Percentiles rank a stretch among this genome's conserved stretches.
Evolutionary conservation across 208 protist species (phyloP).

Genomic region (Acanthamoeba castellanii): DNA sequence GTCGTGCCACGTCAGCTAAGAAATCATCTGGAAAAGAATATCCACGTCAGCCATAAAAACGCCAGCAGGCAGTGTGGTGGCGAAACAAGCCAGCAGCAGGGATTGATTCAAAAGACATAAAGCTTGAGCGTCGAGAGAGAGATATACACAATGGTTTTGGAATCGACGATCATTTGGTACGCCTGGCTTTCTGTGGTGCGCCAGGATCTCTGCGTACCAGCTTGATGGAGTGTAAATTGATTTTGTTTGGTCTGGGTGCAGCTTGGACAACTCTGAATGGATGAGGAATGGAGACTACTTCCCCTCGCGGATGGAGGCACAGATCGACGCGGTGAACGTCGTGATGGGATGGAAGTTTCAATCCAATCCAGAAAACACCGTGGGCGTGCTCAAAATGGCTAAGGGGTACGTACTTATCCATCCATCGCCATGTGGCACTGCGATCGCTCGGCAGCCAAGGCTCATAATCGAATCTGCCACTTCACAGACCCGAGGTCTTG

Average conservation of each 20-base stretch:
- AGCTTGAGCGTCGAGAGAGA: too few relatives aligned
- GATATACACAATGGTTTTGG: too few relatives aligned
- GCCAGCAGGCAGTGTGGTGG: background rate
- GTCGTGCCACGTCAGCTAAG: background rate
- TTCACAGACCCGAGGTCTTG: constrained; percentile 78
- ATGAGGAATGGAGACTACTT: constrained; percentile 99
- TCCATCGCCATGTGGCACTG: background rate
- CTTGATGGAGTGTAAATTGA: background rate
- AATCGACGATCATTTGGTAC: constrained; percentile 72
- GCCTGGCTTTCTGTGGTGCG: too few relatives aligned
- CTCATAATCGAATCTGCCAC: constrained; percentile 4
- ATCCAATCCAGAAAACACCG: constrained; percentile 97
- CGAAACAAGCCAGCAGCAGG: too few relatives aligned
- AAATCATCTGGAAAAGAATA: too few relatives aligned
- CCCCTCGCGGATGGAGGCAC: constrained; percentile 96
- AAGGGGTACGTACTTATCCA: constrained; percentile 74
- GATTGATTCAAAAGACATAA: too few relatives aligned
- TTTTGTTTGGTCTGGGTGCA: background rate
- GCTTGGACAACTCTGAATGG: constrained; percentile 97
- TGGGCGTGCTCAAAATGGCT: constrained; percentile 96
- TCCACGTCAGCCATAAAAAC: too few relatives aligned
- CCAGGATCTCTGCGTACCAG: background rate
- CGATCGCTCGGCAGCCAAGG: too few relatives aligned
- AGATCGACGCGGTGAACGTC: constrained; percentile 97
- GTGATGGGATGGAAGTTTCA: constrained; percentile 92